phyloP scores from a whole-genome alignment of 306 rosid genomes.

The Quercus wislizeni region DNA sequence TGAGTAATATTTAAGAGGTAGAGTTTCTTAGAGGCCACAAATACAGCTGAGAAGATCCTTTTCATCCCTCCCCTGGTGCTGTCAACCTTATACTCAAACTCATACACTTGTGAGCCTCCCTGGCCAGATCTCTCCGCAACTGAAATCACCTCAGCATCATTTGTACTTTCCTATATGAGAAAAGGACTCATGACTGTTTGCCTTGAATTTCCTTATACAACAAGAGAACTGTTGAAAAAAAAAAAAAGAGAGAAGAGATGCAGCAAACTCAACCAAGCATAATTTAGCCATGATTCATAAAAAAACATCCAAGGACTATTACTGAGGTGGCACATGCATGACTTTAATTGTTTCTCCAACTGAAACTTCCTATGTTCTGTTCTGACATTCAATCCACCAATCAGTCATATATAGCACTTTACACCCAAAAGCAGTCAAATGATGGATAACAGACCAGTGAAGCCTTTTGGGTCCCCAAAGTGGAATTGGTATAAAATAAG shows the following conservation, averaged over 20 bases:
- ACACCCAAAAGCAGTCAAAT: not conserved
- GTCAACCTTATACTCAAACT: slow-evolving; percentile 73
- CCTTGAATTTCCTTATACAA: not conserved
- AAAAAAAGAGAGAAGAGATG: not conserved
- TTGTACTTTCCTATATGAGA: slow-evolving; percentile 73
- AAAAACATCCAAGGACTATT: not conserved
- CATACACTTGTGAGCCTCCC: slow-evolving; percentile 66
- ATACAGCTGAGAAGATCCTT: slow-evolving; percentile 83
- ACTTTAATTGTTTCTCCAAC: not conserved
- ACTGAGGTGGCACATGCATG: not conserved
- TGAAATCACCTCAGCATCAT: slow-evolving; percentile 64
- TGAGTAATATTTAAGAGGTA: slow-evolving; percentile 73
- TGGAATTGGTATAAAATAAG: not conserved
- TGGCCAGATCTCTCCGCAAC: slow-evolving; percentile 67
- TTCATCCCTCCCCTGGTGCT: slow-evolving; percentile 90
- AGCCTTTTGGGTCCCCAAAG: not conserved
- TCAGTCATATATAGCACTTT: not conserved
- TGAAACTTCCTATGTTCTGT: not conserved
- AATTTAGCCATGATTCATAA: not conserved
- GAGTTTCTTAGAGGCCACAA: slow-evolving; percentile 85
- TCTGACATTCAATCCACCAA: not conserved
- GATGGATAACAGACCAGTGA: not conserved
- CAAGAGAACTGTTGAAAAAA: too few species aligned
- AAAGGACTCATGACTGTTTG: not conserved
- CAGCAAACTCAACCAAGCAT: slow-evolving; percentile 1